A percentile compares a stretch with the other conserved stretches of the same genome.
Evolutionary conservation across 1,284 basidiomycete genomes (phyloP).

Genomic region (Apiotrichum mycotoxinovorans): DNA sequence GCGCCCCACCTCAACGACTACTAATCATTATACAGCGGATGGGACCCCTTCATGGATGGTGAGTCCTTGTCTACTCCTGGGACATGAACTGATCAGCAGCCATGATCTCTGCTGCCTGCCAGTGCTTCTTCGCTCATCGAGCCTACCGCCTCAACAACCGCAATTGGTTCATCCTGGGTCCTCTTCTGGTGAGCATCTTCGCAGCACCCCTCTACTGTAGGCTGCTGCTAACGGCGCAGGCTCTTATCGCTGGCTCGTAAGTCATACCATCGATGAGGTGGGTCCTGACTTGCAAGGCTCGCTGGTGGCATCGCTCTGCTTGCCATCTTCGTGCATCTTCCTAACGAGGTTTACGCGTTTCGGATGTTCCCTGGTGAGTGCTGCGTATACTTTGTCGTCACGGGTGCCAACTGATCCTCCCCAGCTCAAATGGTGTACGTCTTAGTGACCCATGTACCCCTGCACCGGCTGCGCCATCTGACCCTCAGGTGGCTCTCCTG

Average conservation of each 20-base stretch:
- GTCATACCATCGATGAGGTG: neutral
- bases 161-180: conserved; percentile 22
- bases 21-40: neutral
- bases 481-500: conserved; percentile 21
- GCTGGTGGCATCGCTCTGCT: neutral
- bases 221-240: neutral
- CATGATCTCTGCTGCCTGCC: conserved; percentile 16
- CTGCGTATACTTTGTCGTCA: neutral
- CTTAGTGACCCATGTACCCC: neutral
- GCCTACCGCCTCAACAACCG: conserved; percentile 29
- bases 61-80: neutral
- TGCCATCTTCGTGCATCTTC: neutral
- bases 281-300: neutral
- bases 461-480: neutral
- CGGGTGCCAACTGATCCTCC: neutral
- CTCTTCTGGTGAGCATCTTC: conserved; percentile 22
- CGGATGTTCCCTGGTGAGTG: neutral
- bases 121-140: conserved; percentile 35
- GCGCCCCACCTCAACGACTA: neutral
- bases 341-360: neutral
- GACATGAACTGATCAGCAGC: conserved; percentile 22
- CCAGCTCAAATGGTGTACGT: conserved; percentile 2
- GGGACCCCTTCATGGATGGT: neutral
- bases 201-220: neutral
- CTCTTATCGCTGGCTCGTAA: too few species aligned